Evolutionary conservation across 768 basidiomycete genomes (phyloP).

Genomic region (Leccinum obscurum): DNA sequence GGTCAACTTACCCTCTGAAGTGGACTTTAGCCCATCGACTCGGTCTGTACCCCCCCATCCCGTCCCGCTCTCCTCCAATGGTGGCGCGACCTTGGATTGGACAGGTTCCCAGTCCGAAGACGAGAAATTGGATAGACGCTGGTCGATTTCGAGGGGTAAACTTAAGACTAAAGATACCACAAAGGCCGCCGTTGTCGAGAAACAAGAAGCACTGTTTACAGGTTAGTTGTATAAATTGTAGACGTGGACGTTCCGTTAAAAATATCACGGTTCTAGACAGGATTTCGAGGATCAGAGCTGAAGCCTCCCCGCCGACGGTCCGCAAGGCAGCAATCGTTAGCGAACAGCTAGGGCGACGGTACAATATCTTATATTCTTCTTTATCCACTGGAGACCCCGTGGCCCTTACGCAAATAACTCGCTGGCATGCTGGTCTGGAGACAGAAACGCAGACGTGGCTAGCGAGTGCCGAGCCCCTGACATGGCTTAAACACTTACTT

Average conservation of each 20-base stretch:
- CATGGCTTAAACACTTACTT: conserved; percentile 69
- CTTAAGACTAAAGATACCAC: conserved; percentile 59
- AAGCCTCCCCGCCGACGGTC: conserved; percentile 51
- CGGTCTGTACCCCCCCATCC: conserved; percentile 53
- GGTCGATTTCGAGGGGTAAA: conserved; percentile 55
- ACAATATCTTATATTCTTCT: conserved; percentile 50
- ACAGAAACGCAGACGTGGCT: conserved; percentile 48
- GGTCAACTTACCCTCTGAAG: conserved; percentile 39
- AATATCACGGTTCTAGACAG: conserved; percentile 44
- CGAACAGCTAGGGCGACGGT: conserved; percentile 67
- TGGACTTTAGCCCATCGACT: conserved; percentile 72
- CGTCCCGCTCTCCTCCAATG: conserved; percentile 66
- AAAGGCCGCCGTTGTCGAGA: conserved; percentile 46
- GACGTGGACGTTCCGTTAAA: not conserved
- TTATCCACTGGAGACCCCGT: conserved; percentile 35
- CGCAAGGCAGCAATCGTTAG: conserved; percentile 64
- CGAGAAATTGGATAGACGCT: conserved; percentile 57
- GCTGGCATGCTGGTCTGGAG: conserved; percentile 62
- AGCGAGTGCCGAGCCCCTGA: conserved; percentile 66
- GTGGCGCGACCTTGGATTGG: conserved; percentile 76
- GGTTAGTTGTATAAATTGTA: conserved; percentile 39
- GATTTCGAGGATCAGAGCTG: conserved; percentile 51
- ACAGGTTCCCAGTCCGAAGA: conserved; percentile 55
- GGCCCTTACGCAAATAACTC: conserved; percentile 51
- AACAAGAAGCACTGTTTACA: conserved; percentile 57